These are phyloP conservation scores for Exidia glandulosa DNA, from an alignment of 768 basidiomycete species.

Conservation along the genomic window DNA sequence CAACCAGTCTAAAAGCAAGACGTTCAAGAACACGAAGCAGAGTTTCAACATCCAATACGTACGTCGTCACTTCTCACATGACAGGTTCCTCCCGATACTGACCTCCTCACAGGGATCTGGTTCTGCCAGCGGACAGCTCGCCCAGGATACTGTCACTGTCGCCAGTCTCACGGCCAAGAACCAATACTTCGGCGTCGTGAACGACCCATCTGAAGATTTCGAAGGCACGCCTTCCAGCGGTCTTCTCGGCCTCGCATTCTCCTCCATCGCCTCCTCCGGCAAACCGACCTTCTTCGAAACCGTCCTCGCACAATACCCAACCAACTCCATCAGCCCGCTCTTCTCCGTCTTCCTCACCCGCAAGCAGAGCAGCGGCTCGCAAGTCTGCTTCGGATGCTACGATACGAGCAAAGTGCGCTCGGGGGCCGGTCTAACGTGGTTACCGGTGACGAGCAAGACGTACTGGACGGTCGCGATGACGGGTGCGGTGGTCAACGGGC, in stretches of 20 bases:
- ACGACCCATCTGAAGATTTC: conserved; percentile 38
- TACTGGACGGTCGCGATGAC: conserved; percentile 51
- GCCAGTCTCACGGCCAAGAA: conserved; percentile 31
- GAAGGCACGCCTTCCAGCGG: conserved; percentile 41
- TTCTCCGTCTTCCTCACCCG: conserved; percentile 52
- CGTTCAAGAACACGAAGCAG: conserved; percentile 23
- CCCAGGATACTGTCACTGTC: conserved; percentile 38
- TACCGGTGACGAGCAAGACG: conserved; percentile 35
- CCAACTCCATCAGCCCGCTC: conserved; percentile 28
- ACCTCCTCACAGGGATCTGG: conserved; percentile 26
- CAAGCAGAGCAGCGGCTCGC: conserved; percentile 28
- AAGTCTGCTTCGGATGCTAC: conserved; percentile 37
- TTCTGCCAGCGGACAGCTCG: conserved; percentile 36
- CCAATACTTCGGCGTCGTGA: conserved; percentile 48
- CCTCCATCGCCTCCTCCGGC: conserved; percentile 35
- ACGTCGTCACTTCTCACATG: not conserved
- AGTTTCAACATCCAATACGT: conserved; percentile 35
- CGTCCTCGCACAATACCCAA: conserved; percentile 35
- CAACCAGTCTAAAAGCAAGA: conserved; percentile 27
- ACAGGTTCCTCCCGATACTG: not conserved
- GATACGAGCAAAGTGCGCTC: conserved; percentile 27
- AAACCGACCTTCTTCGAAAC: conserved; percentile 56
- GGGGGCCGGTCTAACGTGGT: conserved; percentile 20
- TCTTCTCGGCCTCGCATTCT: conserved; percentile 51
- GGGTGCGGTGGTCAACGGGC: conserved; percentile 26